Evolutionary conservation across 192 early-diverging fungal genomes (phyloP).

Genomic region (Phlyctochytrium bullatum): DNA sequence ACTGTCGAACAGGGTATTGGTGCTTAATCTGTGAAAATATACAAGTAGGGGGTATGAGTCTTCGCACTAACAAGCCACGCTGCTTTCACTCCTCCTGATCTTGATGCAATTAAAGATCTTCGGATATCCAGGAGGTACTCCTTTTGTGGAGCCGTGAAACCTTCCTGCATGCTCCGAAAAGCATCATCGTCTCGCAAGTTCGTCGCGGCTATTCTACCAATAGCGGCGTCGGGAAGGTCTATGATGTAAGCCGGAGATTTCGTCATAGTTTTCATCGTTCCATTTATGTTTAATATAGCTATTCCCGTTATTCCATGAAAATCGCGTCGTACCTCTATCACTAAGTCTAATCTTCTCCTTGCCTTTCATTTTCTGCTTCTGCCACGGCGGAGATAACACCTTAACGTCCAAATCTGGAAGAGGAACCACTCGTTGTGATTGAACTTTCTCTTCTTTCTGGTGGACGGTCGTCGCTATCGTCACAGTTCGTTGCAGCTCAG

Average conservation of each 20-base stretch:
- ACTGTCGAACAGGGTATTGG: too few relatives aligned
- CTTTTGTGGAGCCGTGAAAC: constrained; percentile 23
- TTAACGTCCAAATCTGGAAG: constrained; percentile 10
- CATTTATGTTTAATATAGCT: constrained; percentile 24
- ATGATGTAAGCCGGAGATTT: constrained; percentile 29
- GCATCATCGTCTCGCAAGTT: constrained; percentile 40
- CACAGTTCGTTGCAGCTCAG: too few relatives aligned
- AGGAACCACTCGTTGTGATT: too few relatives aligned
- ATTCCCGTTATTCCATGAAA: neutral
- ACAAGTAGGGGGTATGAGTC: neutral
- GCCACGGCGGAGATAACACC: constrained; percentile 14
- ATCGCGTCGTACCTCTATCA: constrained; percentile 29
- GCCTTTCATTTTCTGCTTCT: constrained; percentile 25
- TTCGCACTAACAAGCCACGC: neutral
- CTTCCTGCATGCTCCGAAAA: constrained; percentile 32
- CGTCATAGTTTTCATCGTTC: constrained; percentile 12
- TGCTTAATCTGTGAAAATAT: too few relatives aligned
- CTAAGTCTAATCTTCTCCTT: constrained; percentile 10
- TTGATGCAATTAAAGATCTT: neutral
- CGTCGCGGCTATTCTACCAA: constrained; percentile 18
- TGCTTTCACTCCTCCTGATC: neutral
- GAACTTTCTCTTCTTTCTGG: too few relatives aligned
- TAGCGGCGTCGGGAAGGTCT: constrained; percentile 30
- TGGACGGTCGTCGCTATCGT: too few relatives aligned
- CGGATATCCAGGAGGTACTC: constrained; percentile 19